phyloP scores from a whole-genome alignment of 192 early-diverging fungal species.

The Physocladia obscura region DNA sequence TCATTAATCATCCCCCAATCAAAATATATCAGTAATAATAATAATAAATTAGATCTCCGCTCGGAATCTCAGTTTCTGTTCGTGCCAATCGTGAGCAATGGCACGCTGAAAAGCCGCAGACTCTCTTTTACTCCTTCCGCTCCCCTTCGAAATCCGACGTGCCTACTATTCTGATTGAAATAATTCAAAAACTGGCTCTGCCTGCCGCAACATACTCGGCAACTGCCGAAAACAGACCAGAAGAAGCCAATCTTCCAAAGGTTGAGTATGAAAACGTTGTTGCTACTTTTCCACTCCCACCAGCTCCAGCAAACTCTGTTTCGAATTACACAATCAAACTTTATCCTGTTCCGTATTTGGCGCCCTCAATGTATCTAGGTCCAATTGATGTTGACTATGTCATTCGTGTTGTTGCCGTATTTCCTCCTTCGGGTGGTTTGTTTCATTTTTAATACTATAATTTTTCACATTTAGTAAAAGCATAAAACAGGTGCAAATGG shows the following conservation, averaged over 20 bases:
- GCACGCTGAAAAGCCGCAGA: conserved; percentile 19
- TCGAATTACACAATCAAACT: conserved; percentile 12
- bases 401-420: conserved; percentile 23
- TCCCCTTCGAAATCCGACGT: conserved; percentile 23
- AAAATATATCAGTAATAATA: background rate
- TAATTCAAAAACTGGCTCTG: conserved; percentile 10
- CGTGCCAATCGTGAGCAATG: conserved; percentile 20
- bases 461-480: too few relatives aligned
- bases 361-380: conserved; percentile 19
- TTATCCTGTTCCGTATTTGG: conserved; percentile 16
- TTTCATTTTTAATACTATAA: too few relatives aligned
- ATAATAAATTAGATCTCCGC: conserved; percentile 9
- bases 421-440: conserved; percentile 14
- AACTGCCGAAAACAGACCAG: background rate
- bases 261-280: background rate
- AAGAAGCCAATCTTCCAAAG: background rate
- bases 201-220: conserved; percentile 3
- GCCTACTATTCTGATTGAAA: conserved; percentile 22
- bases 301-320: conserved; percentile 8
- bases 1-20: too few relatives aligned
- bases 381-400: conserved; percentile 29
- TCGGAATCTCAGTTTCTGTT: conserved; percentile 16
- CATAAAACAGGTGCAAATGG: conserved; percentile 8
- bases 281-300: conserved; percentile 13
- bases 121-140: conserved; percentile 25